Evolutionary conservation across 2,329 filamentous ascomycete species (phyloP), one percentile per base, ranked within the genome.

Genomic region (Fusarium begoniae): DNA sequence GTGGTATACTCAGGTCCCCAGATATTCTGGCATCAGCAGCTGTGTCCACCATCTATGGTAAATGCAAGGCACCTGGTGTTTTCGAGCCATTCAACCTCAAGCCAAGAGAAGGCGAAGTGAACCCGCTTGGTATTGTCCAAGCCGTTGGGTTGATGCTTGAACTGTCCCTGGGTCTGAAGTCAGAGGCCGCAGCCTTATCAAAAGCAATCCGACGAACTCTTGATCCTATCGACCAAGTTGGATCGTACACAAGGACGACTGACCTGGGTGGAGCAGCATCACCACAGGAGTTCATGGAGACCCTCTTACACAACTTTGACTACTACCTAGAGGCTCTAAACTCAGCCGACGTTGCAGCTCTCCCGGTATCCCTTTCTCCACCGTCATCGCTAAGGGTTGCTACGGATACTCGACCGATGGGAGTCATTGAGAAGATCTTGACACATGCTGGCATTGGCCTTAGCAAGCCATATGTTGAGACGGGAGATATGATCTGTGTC

Each of bases 181-280:
- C 28, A 15, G 72, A 73, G 38, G 58, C 56, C 12, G 45, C 56
- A 8, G 72, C 72, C 3, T 43, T 73, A 10, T 24, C 30, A 22
- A 68, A 73, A 40, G 70, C 72, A 9, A 63, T 73, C 11, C 70
- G 70, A 28, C 45, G 20, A 18, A 73, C 68, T 10, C 30, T 73
- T 7, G 68, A 73, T 43, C 68, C 73, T 7, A 37, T 57, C 8
- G 72, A 72, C 12, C 55, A 72, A 17, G 63, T 73, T 20, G 72
- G 72, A 6, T 72, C 67, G 0, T 32, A 75, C 17, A 63, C 47
- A 4, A 48, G 54, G 24, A 71, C 70, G 2, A 13, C 37, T 3
- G 70, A 75, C 22, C 14, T 75, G 6, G 70, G 70, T 28, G 72
- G 72, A 4, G 54, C 48, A 26, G 55, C 68, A 84, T 3, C 81